Conservation (phyloP, 176 grass and related monocot species). For the Oryza meridionalis region DNA sequence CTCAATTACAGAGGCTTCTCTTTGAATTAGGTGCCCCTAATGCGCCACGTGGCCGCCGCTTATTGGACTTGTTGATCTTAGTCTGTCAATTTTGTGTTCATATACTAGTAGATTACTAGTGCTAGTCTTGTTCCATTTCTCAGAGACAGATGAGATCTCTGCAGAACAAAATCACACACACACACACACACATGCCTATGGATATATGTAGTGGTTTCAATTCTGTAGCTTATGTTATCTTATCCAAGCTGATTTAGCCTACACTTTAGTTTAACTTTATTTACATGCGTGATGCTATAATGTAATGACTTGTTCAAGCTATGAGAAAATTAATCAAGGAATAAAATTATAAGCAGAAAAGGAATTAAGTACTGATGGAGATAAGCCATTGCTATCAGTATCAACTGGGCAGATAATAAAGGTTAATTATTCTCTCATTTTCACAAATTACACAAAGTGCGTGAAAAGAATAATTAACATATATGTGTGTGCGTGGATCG, state of each 20-base stretch:
- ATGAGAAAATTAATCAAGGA: background rate
- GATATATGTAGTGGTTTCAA: slow-evolving; percentile 19
- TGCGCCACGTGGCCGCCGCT: background rate
- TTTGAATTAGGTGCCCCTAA: slow-evolving; percentile 33
- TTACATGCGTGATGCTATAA: background rate
- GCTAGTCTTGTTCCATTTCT: slow-evolving; percentile 40
- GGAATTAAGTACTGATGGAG: background rate
- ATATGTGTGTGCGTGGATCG: background rate
- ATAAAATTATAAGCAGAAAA: slow-evolving; percentile 1
- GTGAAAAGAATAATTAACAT: slow-evolving; percentile 26
- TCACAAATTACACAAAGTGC: background rate
- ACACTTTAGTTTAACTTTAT: background rate
- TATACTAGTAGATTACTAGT: slow-evolving; percentile 1
- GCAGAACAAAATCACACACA: slow-evolving; percentile 21
- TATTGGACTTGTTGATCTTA: slow-evolving; percentile 21
- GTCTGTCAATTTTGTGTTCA: slow-evolving; percentile 12
- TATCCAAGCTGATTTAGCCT: slow-evolving; percentile 2
- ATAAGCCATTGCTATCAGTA: background rate
- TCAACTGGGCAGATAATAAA: background rate
- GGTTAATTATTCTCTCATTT: background rate
- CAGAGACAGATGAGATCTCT: slow-evolving; percentile 43
- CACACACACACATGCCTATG: background rate
- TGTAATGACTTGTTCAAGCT: background rate
- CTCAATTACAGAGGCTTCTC: slow-evolving; percentile 51
- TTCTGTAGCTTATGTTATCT: slow-evolving; percentile 23